Evolutionary conservation across 75 land plant species (phyloP).

Genomic region (Azolla pinnata): DNA sequence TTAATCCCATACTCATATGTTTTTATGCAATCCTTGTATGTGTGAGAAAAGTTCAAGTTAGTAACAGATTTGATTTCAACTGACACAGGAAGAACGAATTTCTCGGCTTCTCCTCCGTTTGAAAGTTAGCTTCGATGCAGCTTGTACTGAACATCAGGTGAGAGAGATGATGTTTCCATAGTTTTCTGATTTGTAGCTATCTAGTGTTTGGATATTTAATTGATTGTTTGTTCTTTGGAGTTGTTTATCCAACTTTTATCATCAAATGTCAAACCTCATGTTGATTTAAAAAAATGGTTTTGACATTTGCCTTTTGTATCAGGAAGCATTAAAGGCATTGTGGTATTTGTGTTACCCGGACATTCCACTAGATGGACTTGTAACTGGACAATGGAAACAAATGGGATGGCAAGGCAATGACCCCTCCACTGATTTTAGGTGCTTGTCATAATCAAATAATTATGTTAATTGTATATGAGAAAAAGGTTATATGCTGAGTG

Average conservation of each 20-base stretch:
- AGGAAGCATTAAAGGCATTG: slow-evolving; percentile 71
- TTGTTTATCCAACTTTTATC: background rate
- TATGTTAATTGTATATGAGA: background rate
- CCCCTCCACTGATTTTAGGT: slow-evolving; percentile 97
- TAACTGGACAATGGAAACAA: slow-evolving; percentile 95
- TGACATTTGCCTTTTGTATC: slow-evolving; percentile 1
- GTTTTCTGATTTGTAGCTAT: background rate
- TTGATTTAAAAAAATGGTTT: background rate
- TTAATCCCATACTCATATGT: too few relatives aligned
- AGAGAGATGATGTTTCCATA: background rate
- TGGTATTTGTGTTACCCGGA: slow-evolving; percentile 74
- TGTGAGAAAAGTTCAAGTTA: too few relatives aligned
- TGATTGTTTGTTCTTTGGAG: background rate
- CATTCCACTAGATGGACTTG: slow-evolving; percentile 43
- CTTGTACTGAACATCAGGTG: slow-evolving; percentile 61
- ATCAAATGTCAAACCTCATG: background rate
- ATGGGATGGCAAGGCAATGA: slow-evolving; percentile 99
- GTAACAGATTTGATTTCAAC: too few relatives aligned
- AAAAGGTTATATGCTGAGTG: background rate
- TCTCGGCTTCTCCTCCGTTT: slow-evolving; percentile 48
- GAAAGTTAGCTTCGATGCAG: slow-evolving; percentile 54
- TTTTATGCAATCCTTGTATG: too few relatives aligned
- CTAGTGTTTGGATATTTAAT: too few relatives aligned
- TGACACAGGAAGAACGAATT: slow-evolving; percentile 59
- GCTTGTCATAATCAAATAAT: background rate